phyloP scores from a whole-genome alignment of 306 rosid genomes.

The Prunus kanzakura region DNA sequence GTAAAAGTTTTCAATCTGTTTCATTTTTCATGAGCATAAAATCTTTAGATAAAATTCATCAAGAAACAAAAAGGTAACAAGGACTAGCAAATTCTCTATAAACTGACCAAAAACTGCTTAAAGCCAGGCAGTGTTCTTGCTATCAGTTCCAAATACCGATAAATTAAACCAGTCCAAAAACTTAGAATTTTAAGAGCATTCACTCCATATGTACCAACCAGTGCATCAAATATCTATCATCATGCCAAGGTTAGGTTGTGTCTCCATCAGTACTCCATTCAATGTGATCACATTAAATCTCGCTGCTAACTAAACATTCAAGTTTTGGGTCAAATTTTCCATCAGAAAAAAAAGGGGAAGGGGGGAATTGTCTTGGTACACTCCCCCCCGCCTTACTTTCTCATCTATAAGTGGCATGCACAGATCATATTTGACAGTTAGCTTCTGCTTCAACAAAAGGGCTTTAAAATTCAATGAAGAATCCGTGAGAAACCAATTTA shows the following conservation, averaged over 20 bases:
- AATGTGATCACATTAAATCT: background rate
- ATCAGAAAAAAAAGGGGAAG: fast-evolving
- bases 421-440: background rate
- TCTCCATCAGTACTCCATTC: background rate
- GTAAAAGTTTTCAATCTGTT: slow-evolving; percentile 59
- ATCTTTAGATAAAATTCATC: no score
- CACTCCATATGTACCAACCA: background rate
- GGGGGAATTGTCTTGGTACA: no score
- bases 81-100: background rate
- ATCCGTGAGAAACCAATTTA: background rate
- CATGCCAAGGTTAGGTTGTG: background rate
- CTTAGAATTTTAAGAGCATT: background rate
- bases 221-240: background rate
- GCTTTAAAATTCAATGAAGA: background rate
- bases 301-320: background rate
- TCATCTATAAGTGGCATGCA: no score
- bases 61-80: background rate
- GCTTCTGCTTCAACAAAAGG: background rate
- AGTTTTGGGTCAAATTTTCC: background rate
- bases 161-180: no score
- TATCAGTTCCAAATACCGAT: background rate
- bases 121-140: background rate
- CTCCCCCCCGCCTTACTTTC: no score
- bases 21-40: background rate
- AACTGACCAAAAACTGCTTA: background rate